These are phyloP conservation scores for Auricularia sp. DNA, from an alignment of 768 basidiomycete species.

Conservation along the genomic window DNA sequence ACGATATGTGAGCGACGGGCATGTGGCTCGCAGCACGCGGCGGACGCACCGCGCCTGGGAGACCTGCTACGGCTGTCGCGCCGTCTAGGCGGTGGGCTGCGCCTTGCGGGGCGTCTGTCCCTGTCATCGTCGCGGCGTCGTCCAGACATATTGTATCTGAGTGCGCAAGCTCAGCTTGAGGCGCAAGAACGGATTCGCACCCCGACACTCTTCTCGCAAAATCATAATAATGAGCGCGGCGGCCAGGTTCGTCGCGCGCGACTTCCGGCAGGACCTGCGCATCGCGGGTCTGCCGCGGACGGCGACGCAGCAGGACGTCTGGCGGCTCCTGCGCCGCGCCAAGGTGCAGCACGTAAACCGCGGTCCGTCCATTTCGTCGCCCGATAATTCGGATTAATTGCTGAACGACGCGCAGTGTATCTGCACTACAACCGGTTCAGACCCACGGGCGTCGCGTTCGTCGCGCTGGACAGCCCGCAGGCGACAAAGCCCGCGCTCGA, in stretches of 20 bases:
- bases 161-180: background rate
- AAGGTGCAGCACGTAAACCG: background rate
- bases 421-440: slow-evolving; percentile 51
- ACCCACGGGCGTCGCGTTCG: slow-evolving; percentile 48
- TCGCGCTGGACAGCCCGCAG: slow-evolving; percentile 43
- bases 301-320: background rate
- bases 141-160: background rate
- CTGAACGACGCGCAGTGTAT: slow-evolving; percentile 31
- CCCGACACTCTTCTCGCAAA: background rate
- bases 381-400: background rate
- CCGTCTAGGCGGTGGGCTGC: slow-evolving; percentile 7
- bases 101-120: slow-evolving; percentile 4
- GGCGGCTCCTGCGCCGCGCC: background rate
- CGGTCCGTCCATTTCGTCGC: background rate
- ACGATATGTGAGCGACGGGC: slow-evolving; percentile 4
- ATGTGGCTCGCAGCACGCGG: background rate
- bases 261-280: background rate
- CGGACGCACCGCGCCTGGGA: slow-evolving; percentile 13
- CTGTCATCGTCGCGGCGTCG: slow-evolving; percentile 2
- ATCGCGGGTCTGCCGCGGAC: background rate
- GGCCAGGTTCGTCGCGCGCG: background rate
- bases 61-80: slow-evolving; percentile 16
- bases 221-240: background rate
- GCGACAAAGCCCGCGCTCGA: slow-evolving; percentile 32
- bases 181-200: background rate